phyloP scores from a whole-genome alignment of 306 rosid genomes.

The Malus orientalis region DNA sequence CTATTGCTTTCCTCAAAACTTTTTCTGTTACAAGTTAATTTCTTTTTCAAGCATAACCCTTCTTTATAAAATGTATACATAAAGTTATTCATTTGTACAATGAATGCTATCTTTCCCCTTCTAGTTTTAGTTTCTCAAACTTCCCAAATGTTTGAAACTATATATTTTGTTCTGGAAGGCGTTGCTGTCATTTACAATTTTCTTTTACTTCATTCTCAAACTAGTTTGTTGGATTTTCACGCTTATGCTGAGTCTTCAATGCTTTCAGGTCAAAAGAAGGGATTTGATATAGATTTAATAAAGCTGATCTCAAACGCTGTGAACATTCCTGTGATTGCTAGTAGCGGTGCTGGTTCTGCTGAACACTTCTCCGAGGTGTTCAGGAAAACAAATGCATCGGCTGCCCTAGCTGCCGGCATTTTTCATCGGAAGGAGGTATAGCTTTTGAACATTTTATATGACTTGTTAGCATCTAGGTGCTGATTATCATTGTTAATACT shows the following conservation, averaged over 20 bases:
- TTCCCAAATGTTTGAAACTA: neutral
- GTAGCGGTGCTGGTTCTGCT: slow-evolving; percentile 85
- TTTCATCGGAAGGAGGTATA: slow-evolving; percentile 94
- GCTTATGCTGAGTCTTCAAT: neutral
- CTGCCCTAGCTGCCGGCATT: slow-evolving; percentile 98
- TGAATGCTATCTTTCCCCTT: neutral
- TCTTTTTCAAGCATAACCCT: neutral
- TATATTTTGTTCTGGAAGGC: neutral
- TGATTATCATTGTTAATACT: neutral
- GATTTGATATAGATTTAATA: slow-evolving; percentile 68
- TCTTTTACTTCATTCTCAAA: neutral
- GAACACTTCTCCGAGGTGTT: slow-evolving; percentile 88
- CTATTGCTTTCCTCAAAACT: neutral
- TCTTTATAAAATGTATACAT: neutral
- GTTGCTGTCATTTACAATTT: neutral
- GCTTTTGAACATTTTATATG: neutral
- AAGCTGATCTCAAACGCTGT: slow-evolving; percentile 79
- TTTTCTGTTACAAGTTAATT: neutral
- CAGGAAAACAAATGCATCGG: slow-evolving; percentile 69
- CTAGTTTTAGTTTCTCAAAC: neutral
- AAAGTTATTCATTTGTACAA: neutral
- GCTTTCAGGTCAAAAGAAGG: slow-evolving; percentile 88
- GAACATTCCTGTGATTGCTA: slow-evolving; percentile 89
- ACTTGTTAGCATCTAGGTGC: neutral
- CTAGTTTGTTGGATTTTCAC: neutral